phyloP scores from a whole-genome alignment of 2,329 filamentous ascomycete genomes.

The Eurotiales sp. region DNA sequence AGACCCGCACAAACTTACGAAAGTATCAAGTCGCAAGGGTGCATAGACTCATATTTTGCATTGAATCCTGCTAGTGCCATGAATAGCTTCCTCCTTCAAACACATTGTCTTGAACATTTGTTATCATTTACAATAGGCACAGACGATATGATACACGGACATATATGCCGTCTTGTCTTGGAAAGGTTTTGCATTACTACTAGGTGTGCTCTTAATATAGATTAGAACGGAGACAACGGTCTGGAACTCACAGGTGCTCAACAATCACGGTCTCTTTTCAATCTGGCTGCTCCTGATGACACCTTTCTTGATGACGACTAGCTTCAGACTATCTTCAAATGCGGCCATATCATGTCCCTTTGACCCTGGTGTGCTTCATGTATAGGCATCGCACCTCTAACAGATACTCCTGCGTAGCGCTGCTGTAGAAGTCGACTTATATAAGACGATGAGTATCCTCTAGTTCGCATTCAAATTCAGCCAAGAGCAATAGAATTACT shows the following conservation, averaged over 20 bases:
- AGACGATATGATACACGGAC: not conserved
- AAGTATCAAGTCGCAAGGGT: not conserved
- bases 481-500: too few species aligned
- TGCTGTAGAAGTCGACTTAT: not conserved
- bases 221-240: not conserved
- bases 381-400: not conserved
- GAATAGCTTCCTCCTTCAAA: not conserved
- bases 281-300: not conserved
- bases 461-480: not conserved
- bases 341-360: not conserved
- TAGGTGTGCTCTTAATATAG: not conserved
- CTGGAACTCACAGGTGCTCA: not conserved
- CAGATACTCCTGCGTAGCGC: not conserved
- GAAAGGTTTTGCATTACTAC: not conserved
- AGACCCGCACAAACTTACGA: not conserved
- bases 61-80: not conserved
- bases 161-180: not conserved
- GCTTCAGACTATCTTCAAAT: constrained; percentile 1
- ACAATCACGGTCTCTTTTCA: not conserved
- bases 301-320: not conserved
- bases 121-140: too few species aligned
- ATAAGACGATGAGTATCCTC: not conserved
- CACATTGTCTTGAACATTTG: too few species aligned
- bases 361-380: not conserved
- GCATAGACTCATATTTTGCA: not conserved